phyloP scores from a whole-genome alignment of 208 protist genomes.

The Vickermania ingenoplastis region DNA sequence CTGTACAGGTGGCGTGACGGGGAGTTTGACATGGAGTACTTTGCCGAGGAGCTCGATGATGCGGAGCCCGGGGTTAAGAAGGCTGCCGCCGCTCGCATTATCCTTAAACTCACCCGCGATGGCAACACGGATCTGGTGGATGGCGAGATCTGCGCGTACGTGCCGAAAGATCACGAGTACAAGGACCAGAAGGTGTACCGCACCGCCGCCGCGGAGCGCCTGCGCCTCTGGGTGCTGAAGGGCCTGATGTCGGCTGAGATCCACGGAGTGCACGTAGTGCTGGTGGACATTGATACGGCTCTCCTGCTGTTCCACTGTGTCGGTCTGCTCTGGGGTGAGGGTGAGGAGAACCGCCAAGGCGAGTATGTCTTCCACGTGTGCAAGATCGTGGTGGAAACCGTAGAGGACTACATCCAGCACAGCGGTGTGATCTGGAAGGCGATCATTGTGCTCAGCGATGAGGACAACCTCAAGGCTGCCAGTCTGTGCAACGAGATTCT shows the following conservation, averaged over 20 bases:
- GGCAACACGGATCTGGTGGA: slow-evolving; percentile 23
- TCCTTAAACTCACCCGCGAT: slow-evolving; percentile 37
- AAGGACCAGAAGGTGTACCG: slow-evolving; percentile 46
- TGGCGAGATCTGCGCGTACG: slow-evolving; percentile 35
- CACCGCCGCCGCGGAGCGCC: slow-evolving; percentile 55
- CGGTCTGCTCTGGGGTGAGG: slow-evolving; percentile 44
- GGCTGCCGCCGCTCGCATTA: slow-evolving; percentile 48
- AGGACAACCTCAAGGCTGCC: slow-evolving; percentile 8
- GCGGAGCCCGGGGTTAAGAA: slow-evolving; percentile 16
- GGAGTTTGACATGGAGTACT: slow-evolving; percentile 39
- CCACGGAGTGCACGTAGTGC: slow-evolving; percentile 41
- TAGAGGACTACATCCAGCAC: slow-evolving; percentile 82
- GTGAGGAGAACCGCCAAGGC: slow-evolving; percentile 24
- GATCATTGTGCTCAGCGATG: slow-evolving; percentile 44
- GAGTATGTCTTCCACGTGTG: slow-evolving; percentile 70
- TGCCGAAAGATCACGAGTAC: slow-evolving; percentile 37
- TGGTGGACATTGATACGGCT: slow-evolving; percentile 66
- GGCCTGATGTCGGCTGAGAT: slow-evolving; percentile 65
- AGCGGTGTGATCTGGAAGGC: slow-evolving; percentile 75
- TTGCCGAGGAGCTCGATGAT: slow-evolving; percentile 15
- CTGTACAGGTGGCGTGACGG: slow-evolving; percentile 58
- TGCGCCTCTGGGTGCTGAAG: slow-evolving; percentile 75
- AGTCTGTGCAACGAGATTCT: slow-evolving; percentile 34
- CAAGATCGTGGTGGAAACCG: slow-evolving; percentile 75
- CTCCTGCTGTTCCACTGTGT: slow-evolving; percentile 57